These are phyloP conservation scores for Prunus yedoensis DNA, from an alignment of 331 rosid species.

Conservation along the genomic window DNA sequence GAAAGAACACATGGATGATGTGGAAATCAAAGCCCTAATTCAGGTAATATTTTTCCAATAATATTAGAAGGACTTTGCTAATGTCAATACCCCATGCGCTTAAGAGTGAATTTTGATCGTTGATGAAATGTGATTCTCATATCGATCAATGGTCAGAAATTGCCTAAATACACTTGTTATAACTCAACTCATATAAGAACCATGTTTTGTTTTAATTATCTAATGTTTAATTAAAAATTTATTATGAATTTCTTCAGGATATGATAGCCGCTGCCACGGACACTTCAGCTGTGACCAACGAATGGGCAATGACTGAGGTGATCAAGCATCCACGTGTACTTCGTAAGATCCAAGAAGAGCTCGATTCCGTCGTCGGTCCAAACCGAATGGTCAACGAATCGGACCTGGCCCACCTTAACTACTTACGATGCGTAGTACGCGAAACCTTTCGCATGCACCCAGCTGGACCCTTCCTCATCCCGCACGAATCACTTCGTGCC, in stretches of 20 bases:
- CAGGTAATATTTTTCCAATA: constrained; percentile 42
- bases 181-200: not conserved
- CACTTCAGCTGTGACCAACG: constrained; percentile 89
- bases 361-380: constrained; percentile 56
- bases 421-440: constrained; percentile 83
- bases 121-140: not conserved
- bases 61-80: not conserved
- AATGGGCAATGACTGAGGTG: constrained; percentile 97
- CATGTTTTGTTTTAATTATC: not conserved
- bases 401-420: constrained; percentile 61
- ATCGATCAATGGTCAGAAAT: not conserved
- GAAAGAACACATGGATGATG: constrained; percentile 69
- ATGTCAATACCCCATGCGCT: not conserved
- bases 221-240: not conserved
- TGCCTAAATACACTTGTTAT: fast-evolving
- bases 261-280: constrained; percentile 98
- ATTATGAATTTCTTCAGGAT: constrained; percentile 40
- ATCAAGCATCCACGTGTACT: constrained; percentile 80
- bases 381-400: constrained; percentile 69
- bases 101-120: fast-evolving
- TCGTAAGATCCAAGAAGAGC: constrained; percentile 71
- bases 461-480: constrained; percentile 91
- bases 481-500: constrained; percentile 66
- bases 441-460: constrained; percentile 98
- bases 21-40: constrained; percentile 83